Conservation (phyloP, 768 basidiomycete species). For the Lactarius vividus region DNA sequence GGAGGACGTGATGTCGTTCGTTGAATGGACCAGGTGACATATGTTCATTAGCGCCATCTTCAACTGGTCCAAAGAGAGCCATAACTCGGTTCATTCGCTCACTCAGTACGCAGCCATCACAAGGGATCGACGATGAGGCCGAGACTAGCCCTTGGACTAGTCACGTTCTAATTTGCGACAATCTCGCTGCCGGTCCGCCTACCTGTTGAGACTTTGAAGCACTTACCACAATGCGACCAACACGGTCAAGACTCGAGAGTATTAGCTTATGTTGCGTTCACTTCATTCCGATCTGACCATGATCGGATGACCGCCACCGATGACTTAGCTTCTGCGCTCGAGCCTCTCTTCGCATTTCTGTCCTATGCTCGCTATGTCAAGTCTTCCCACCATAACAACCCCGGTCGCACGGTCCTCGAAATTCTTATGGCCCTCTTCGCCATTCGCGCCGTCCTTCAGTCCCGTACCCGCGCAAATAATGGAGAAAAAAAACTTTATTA, state of each 20-base stretch:
- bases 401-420: constrained; percentile 87
- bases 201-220: too few species aligned
- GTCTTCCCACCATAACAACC: constrained; percentile 95
- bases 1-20: too few species aligned
- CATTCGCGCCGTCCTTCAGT: constrained; percentile 85
- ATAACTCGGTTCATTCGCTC: too few species aligned
- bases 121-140: too few species aligned
- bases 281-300: too few species aligned
- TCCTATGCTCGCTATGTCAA: constrained; percentile 82
- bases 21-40: too few species aligned
- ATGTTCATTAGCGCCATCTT: too few species aligned
- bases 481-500: constrained; percentile 85
- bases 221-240: constrained; percentile 11
- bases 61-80: too few species aligned
- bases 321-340: constrained; percentile 38
- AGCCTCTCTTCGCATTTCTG: constrained; percentile 63
- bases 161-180: too few species aligned
- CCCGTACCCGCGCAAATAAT: constrained; percentile 81
- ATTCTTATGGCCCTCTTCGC: constrained; percentile 85
- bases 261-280: background rate
- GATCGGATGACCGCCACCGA: constrained; percentile 38
- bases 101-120: too few species aligned
- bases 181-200: too few species aligned
- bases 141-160: too few species aligned
- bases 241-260: constrained; percentile 3